Evolutionary conservation across 257 asterid species (phyloP).

Genomic region (Solanum paucissectum): DNA sequence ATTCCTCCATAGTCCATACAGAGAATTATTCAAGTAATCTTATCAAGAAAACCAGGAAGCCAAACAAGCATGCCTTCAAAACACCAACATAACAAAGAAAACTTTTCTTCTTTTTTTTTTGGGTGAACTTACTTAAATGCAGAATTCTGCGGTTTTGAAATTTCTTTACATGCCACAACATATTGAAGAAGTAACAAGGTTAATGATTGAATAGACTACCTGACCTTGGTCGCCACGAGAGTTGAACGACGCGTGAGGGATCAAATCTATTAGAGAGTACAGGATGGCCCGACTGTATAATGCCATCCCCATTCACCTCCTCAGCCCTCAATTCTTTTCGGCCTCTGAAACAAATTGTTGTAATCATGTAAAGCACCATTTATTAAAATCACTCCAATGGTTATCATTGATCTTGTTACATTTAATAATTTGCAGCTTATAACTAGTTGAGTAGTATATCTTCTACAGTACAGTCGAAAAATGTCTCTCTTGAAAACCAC

Average conservation of each 20-base stretch:
- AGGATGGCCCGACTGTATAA: constrained; percentile 11
- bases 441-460: neutral
- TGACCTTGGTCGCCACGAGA: constrained; percentile 96
- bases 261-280: constrained; percentile 22
- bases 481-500: neutral
- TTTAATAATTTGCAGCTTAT: neutral
- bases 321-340: constrained; percentile 41
- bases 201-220: constrained; percentile 34
- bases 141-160: neutral
- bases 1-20: neutral
- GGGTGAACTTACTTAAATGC: neutral
- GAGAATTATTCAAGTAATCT: neutral
- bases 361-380: neutral
- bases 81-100: neutral
- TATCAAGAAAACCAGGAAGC: neutral
- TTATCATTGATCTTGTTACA: neutral
- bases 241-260: constrained; percentile 55
- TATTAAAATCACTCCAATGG: neutral
- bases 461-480: neutral
- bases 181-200: constrained; percentile 2
- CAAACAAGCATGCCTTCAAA: neutral
- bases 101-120: neutral
- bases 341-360: constrained; percentile 8
- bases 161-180: constrained; percentile 1
- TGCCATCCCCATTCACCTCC: constrained; percentile 28